A percentile compares a stretch with the other conserved stretches of the same genome.
These are phyloP conservation scores for Arthrobotrys megalospora DNA, from an alignment of 2,329 filamentous ascomycete genomes.

Conservation along the genomic window DNA sequence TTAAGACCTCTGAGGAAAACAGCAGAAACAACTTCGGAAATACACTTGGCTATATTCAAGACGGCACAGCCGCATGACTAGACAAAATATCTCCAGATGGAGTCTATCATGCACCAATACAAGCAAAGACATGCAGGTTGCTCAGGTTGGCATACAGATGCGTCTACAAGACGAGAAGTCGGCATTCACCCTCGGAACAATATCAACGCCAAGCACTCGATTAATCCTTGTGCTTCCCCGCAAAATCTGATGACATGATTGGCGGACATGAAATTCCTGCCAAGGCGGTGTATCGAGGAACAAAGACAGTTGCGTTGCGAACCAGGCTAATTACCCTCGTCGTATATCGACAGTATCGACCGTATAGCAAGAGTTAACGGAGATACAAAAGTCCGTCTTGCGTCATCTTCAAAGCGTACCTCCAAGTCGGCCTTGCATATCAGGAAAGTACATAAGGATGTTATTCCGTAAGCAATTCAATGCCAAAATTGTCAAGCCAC, in stretches of 20 bases:
- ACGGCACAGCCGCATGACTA: background rate
- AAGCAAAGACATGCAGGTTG: background rate
- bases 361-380: slow-evolving; percentile 22
- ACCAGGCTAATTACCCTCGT: slow-evolving; percentile 39
- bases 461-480: background rate
- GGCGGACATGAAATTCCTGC: slow-evolving; percentile 47
- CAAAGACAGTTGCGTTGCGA: slow-evolving; percentile 24
- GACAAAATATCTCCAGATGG: background rate
- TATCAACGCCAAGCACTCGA: slow-evolving; percentile 13
- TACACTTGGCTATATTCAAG: background rate
- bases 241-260: slow-evolving; percentile 26
- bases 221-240: background rate
- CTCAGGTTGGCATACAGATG: slow-evolving; percentile 18
- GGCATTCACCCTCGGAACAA: slow-evolving; percentile 27
- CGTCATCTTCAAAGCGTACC: background rate
- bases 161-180: background rate
- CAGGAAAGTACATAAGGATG: slow-evolving; percentile 1
- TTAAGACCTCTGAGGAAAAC: background rate
- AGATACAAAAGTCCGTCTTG: slow-evolving; percentile 51
- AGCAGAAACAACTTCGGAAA: background rate
- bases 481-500: background rate
- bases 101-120: background rate
- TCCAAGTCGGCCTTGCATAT: background rate
- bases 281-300: slow-evolving; percentile 31
- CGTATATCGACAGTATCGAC: slow-evolving; percentile 4